These are phyloP conservation scores for Ophiostoma sp. DNA, from an alignment of 2,329 filamentous ascomycete species.

Conservation along the genomic window DNA sequence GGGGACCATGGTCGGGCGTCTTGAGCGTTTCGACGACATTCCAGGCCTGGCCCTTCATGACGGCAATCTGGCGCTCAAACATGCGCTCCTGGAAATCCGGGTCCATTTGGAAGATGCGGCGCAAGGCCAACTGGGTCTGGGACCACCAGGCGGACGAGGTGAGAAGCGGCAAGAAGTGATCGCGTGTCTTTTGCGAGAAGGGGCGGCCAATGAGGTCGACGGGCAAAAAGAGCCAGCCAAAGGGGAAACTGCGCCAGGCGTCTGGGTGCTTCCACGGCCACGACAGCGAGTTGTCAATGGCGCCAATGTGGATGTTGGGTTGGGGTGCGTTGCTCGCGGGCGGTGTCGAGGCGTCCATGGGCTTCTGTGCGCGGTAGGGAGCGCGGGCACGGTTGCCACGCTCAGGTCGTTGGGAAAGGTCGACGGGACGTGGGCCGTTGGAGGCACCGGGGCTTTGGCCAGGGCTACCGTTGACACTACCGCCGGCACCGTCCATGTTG, in stretches of 20 bases:
- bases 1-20: constrained; percentile 83
- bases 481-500: constrained; percentile 55
- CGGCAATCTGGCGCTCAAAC: constrained; percentile 97
- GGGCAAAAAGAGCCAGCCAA: constrained; percentile 96
- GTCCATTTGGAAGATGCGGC: constrained; percentile 86
- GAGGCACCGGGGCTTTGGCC: constrained; percentile 42
- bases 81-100: constrained; percentile 97
- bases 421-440: constrained; percentile 62
- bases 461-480: constrained; percentile 42
- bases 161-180: constrained; percentile 92
- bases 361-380: constrained; percentile 73
- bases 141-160: constrained; percentile 97
- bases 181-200: constrained; percentile 88
- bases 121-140: constrained; percentile 83
- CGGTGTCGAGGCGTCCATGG: constrained; percentile 73
- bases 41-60: constrained; percentile 99
- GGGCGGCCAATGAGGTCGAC: constrained; percentile 95
- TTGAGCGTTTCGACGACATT: constrained; percentile 98
- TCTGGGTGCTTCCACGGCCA: constrained; percentile 99
- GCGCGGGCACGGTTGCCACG: constrained; percentile 46
- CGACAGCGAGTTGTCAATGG: constrained; percentile 96
- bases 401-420: constrained; percentile 47
- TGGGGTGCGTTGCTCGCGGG: constrained; percentile 50
- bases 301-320: constrained; percentile 74
- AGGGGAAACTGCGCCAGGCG: constrained; percentile 88